Conservation (phyloP, 208 protist genomes). For the Trypanosoma cruzi region DNA sequence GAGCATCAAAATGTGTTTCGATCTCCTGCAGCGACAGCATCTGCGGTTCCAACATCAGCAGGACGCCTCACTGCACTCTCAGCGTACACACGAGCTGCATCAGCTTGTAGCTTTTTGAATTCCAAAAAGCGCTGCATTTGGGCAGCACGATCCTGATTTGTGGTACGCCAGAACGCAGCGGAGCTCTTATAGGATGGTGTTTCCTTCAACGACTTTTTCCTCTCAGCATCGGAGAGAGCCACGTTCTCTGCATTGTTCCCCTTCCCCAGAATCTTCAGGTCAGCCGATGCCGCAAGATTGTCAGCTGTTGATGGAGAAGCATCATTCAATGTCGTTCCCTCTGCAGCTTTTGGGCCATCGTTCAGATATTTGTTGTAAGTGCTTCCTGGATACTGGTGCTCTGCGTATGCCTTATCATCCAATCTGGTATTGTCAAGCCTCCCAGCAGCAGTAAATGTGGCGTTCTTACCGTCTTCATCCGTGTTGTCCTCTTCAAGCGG, state of each 20-base stretch:
- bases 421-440: constrained; percentile 36
- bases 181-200: constrained; percentile 37
- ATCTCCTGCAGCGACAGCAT: not conserved
- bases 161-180: constrained; percentile 78
- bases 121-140: constrained; percentile 80
- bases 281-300: constrained; percentile 25
- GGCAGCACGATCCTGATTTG: constrained; percentile 69
- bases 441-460: not conserved
- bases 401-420: constrained; percentile 42
- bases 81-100: constrained; percentile 67
- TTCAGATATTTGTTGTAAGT: constrained; percentile 76
- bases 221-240: not conserved
- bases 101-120: constrained; percentile 63
- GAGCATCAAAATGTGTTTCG: not conserved
- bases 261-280: not conserved
- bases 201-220: not conserved
- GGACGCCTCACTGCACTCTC: constrained; percentile 29
- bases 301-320: constrained; percentile 20
- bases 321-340: not conserved
- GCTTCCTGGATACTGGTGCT: constrained; percentile 76
- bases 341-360: not conserved
- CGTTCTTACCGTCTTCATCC: constrained; percentile 9
- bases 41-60: not conserved
- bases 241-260: not conserved
- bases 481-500: constrained; percentile 28